Conservation (phyloP, 225 moss, liverwort and hornwort species). For the Asterella californica region DNA sequence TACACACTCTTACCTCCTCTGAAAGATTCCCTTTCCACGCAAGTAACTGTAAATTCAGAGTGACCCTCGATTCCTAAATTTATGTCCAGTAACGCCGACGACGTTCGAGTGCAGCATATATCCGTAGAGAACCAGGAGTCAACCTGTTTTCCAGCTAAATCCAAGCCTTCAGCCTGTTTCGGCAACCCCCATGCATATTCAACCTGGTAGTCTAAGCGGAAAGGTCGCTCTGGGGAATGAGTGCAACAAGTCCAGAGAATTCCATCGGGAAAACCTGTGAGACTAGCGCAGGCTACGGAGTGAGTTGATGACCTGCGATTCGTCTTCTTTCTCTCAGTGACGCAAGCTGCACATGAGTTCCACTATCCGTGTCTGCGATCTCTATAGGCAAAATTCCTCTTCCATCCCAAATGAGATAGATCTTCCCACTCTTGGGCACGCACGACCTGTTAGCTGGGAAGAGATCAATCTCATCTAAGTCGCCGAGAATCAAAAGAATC, state of each 20-base stretch:
- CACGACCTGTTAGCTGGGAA: background rate
- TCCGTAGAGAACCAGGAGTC: background rate
- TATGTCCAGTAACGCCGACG: constrained; percentile 3
- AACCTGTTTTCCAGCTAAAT: constrained; percentile 8
- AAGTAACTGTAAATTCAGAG: background rate
- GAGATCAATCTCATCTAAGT: background rate
- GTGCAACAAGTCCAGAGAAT: background rate
- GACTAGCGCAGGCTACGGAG: background rate
- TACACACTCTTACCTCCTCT: background rate
- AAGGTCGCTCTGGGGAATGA: background rate
- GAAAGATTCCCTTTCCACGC: background rate
- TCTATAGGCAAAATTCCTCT: constrained; percentile 4
- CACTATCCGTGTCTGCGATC: background rate
- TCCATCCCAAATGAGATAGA: background rate
- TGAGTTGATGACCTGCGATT: background rate
- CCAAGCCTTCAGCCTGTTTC: background rate
- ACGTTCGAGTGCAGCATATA: background rate
- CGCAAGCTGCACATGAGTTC: background rate
- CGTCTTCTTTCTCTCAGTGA: background rate
- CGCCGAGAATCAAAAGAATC: constrained; percentile 4
- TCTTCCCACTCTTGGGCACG: background rate
- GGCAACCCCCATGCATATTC: background rate
- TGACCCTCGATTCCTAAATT: background rate
- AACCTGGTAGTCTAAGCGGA: background rate
- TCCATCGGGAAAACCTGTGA: background rate